phyloP scores from a whole-genome alignment of 345 rosid genomes.

The Eucalyptus pauciflora region DNA sequence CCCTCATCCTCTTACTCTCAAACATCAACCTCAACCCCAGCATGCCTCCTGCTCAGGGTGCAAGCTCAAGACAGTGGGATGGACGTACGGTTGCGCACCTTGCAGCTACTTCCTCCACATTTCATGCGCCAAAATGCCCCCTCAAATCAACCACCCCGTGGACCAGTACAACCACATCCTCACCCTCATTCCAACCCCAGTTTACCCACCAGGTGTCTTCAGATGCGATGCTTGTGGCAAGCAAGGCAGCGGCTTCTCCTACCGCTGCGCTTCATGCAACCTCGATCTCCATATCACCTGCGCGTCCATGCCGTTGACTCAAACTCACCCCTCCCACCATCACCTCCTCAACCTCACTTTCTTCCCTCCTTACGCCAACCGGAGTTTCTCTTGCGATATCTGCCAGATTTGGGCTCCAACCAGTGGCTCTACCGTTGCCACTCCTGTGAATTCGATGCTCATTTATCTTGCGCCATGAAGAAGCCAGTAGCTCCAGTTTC shows the following conservation, averaged over 20 bases:
- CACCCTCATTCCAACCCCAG: conserved; percentile 10
- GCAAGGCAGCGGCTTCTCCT: conserved; percentile 33
- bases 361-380: conserved; percentile 7
- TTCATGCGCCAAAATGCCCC: conserved; percentile 24
- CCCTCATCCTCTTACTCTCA: conserved; percentile 20
- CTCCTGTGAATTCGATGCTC: conserved; percentile 30
- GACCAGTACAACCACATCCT: conserved; percentile 18
- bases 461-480: conserved; percentile 20
- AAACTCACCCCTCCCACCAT: conserved; percentile 20
- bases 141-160: conserved; percentile 28
- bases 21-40: conserved; percentile 5
- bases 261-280: conserved; percentile 24
- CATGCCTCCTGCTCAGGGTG: conserved; percentile 14
- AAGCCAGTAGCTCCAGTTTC: background rate
- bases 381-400: conserved; percentile 19
- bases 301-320: conserved; percentile 22
- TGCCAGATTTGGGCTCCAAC: conserved; percentile 15
- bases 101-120: conserved; percentile 25
- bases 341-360: conserved; percentile 32
- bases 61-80: conserved; percentile 5
- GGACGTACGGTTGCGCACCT: conserved; percentile 13
- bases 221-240: conserved; percentile 20
- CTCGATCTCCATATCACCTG: conserved; percentile 31
- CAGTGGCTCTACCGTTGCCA: conserved; percentile 36
- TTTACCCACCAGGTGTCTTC: conserved; percentile 15